These are phyloP conservation scores for Coleophoma eucalyptorum DNA, from an alignment of 2,329 filamentous ascomycete genomes.

Conservation along the genomic window DNA sequence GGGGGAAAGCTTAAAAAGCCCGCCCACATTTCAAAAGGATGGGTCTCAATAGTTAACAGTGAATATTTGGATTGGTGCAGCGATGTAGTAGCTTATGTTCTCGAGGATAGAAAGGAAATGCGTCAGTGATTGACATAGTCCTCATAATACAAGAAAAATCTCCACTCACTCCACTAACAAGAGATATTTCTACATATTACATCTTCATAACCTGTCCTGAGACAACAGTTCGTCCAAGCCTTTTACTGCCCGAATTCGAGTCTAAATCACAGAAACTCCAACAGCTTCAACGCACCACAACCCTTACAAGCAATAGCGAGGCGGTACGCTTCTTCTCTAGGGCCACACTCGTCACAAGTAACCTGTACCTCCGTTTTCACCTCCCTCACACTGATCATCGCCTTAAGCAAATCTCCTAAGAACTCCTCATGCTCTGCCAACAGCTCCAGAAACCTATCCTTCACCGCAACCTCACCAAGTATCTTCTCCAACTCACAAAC, in stretches of 20 bases:
- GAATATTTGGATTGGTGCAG: not conserved
- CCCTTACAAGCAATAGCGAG: slow-evolving; percentile 8
- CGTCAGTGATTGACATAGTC: too few relatives aligned
- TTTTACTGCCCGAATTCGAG: not conserved
- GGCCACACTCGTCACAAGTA: slow-evolving; percentile 17
- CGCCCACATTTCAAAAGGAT: too few relatives aligned
- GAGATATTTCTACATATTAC: too few relatives aligned
- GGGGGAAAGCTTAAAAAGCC: slow-evolving; percentile 10
- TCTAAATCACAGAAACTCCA: slow-evolving; percentile 4
- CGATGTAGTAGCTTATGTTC: not conserved
- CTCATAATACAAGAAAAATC: too few relatives aligned
- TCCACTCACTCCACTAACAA: too few relatives aligned
- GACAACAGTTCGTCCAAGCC: not conserved
- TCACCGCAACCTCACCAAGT: slow-evolving; percentile 3
- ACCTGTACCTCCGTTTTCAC: not conserved
- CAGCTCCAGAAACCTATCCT: slow-evolving; percentile 6
- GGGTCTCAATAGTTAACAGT: too few relatives aligned
- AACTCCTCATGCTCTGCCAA: slow-evolving; percentile 13
- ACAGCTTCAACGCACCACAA: slow-evolving; percentile 9
- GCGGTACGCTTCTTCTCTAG: slow-evolving; percentile 11
- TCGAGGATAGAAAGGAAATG: too few relatives aligned
- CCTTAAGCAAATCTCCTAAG: slow-evolving; percentile 11
- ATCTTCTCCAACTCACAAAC: slow-evolving; percentile 12
- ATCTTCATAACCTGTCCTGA: too few relatives aligned
- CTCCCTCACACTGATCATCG: not conserved